Conservation (phyloP, 2,329 filamentous ascomycete genomes). For the Calonectria pseudoreteaudii region DNA sequence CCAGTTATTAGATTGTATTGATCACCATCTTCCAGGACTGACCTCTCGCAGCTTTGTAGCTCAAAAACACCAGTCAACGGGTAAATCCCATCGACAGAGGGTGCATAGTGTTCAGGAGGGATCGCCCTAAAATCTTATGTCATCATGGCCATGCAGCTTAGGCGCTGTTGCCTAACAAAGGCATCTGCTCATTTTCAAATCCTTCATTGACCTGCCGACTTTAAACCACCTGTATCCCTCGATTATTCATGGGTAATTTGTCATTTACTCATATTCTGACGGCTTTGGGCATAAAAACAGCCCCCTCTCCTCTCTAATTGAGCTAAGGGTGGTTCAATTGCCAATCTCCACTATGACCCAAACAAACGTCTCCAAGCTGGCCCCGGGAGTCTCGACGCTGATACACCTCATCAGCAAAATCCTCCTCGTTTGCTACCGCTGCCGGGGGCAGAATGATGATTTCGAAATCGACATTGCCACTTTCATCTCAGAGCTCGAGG, state of each 20-base stretch:
- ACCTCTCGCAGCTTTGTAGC: too few species aligned
- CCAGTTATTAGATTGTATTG: too few species aligned
- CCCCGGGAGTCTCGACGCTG: not conserved
- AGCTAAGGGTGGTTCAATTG: not conserved
- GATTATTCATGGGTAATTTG: not conserved
- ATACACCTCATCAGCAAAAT: not conserved
- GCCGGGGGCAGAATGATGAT: not conserved
- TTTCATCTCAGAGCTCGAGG: not conserved
- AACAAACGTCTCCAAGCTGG: not conserved
- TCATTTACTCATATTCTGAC: fast-evolving
- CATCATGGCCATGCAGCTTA: not conserved
- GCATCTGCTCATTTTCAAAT: not conserved
- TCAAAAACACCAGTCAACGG: too few species aligned
- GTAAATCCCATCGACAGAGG: too few species aligned
- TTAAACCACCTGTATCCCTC: not conserved
- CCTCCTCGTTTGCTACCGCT: not conserved
- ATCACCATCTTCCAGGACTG: too few species aligned
- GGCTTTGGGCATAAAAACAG: not conserved
- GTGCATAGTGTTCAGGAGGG: too few species aligned
- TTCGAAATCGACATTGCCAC: not conserved
- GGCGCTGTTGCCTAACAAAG: not conserved
- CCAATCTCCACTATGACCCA: not conserved
- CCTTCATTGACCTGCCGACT: not conserved
- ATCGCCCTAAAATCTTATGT: not conserved
- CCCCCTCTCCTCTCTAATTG: not conserved